A percentile compares a stretch with the other conserved stretches of the same genome.
Evolutionary conservation across 805 yeast species (phyloP).

Genomic region (Wickerhamiella spandovensis): DNA sequence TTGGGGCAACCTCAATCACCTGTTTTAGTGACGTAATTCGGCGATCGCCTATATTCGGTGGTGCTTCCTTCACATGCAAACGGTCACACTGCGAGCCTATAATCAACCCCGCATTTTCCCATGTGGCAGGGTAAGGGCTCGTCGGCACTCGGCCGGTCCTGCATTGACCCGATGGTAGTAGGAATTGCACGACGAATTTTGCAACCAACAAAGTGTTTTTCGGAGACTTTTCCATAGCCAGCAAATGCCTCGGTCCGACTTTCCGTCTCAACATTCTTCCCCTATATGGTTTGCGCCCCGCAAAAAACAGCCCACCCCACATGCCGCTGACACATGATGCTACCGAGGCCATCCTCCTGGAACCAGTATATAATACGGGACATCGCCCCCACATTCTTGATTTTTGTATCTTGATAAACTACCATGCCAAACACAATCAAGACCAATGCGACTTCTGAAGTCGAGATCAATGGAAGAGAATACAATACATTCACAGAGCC

Average conservation of each 20-base stretch:
- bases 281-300: background rate
- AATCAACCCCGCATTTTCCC: background rate
- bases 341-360: background rate
- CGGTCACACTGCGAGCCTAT: background rate
- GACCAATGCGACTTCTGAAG: conserved; percentile 4
- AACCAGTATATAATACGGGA: background rate
- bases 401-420: background rate
- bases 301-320: background rate
- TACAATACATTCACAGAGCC: conserved; percentile 26
- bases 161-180: background rate
- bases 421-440: background rate
- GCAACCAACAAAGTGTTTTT: background rate
- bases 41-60: too few relatives aligned
- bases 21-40: background rate
- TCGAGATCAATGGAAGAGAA: conserved; percentile 7
- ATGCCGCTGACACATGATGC: conserved; percentile 1
- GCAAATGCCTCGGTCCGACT: background rate
- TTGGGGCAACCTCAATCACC: too few relatives aligned
- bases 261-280: background rate
- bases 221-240: background rate
- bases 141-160: background rate
- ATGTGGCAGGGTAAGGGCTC: background rate
- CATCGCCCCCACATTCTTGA: background rate
- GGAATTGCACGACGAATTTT: background rate
- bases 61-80: background rate